phyloP scores from a whole-genome alignment of 2,329 filamentous ascomycete genomes.

The Fusarium sp. region DNA sequence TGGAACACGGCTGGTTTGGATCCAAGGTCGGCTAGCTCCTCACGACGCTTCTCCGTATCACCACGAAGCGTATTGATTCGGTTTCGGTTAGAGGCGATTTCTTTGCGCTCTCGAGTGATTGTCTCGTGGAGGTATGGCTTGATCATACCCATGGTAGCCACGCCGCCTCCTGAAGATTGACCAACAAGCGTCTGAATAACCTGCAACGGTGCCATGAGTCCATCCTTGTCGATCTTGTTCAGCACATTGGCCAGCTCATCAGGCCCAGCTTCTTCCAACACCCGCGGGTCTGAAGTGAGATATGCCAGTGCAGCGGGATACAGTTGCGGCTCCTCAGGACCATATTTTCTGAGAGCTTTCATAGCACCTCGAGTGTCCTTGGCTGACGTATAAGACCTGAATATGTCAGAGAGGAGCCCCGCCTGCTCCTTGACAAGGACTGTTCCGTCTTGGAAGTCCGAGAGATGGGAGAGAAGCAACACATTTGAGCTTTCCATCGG shows the following conservation, averaged over 20 bases:
- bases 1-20: slow-evolving; percentile 91
- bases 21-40: slow-evolving; percentile 83
- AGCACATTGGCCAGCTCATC: slow-evolving; percentile 87
- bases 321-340: slow-evolving; percentile 88
- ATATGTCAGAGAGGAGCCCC: slow-evolving; percentile 93
- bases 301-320: slow-evolving; percentile 95
- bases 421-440: slow-evolving; percentile 95
- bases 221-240: slow-evolving; percentile 88
- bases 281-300: slow-evolving; percentile 86
- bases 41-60: slow-evolving; percentile 85
- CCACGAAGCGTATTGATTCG: slow-evolving; percentile 86
- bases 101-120: slow-evolving; percentile 88
- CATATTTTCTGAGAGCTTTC: slow-evolving; percentile 91
- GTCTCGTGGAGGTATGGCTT: slow-evolving; percentile 92
- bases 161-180: slow-evolving; percentile 65
- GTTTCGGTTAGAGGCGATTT: slow-evolving; percentile 84
- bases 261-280: slow-evolving; percentile 86
- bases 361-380: slow-evolving; percentile 94
- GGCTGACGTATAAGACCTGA: slow-evolving; percentile 93
- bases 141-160: slow-evolving; percentile 97
- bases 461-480: slow-evolving; percentile 90
- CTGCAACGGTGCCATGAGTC: slow-evolving; percentile 94
- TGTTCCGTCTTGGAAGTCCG: slow-evolving; percentile 90
- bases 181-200: slow-evolving; percentile 92
- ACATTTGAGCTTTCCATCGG: slow-evolving; percentile 97